Evolutionary conservation across 805 yeast species (phyloP).

Genomic region (Candida peoriensis): DNA sequence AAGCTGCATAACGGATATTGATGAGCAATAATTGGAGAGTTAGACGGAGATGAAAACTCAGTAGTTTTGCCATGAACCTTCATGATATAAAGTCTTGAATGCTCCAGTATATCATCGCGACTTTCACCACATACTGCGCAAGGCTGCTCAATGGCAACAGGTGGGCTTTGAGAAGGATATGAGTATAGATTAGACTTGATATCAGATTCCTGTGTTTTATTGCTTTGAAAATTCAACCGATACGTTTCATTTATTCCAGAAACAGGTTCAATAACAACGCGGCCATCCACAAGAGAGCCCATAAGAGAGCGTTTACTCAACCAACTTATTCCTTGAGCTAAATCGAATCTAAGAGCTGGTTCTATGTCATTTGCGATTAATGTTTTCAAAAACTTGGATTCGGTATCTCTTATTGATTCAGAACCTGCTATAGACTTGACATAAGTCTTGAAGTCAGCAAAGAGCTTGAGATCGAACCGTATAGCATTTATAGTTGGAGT

Average conservation of each 20-base stretch:
- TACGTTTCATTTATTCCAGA: constrained; percentile 77
- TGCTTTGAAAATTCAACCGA: constrained; percentile 31
- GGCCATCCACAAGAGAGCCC: constrained; percentile 68
- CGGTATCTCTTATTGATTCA: constrained; percentile 33
- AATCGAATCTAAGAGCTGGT: constrained; percentile 59
- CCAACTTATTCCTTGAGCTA: constrained; percentile 60
- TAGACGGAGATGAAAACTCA: constrained; percentile 10
- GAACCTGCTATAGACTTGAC: constrained; percentile 29
- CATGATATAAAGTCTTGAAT: constrained; percentile 71
- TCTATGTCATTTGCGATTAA: constrained; percentile 76
- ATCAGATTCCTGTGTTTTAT: constrained; percentile 15
- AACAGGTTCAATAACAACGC: constrained; percentile 80
- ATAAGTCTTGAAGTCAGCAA: constrained; percentile 34
- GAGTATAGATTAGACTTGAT: constrained; percentile 34
- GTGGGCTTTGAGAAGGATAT: constrained; percentile 46
- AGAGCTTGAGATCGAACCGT: constrained; percentile 37
- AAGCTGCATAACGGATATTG: constrained; percentile 73
- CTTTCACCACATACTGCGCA: constrained; percentile 85
- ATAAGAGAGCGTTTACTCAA: constrained; percentile 58
- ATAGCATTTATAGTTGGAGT: constrained; percentile 37
- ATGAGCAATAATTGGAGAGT: constrained; percentile 27
- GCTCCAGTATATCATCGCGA: constrained; percentile 64
- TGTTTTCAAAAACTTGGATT: constrained; percentile 52
- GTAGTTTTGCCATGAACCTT: constrained; percentile 35
- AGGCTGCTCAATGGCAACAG: constrained; percentile 68